Percentiles rank a stretch among this genome's conserved stretches.
These are phyloP conservation scores for Hypoxylon sp. DNA, from an alignment of 2,329 filamentous ascomycete species.

Conservation along the genomic window DNA sequence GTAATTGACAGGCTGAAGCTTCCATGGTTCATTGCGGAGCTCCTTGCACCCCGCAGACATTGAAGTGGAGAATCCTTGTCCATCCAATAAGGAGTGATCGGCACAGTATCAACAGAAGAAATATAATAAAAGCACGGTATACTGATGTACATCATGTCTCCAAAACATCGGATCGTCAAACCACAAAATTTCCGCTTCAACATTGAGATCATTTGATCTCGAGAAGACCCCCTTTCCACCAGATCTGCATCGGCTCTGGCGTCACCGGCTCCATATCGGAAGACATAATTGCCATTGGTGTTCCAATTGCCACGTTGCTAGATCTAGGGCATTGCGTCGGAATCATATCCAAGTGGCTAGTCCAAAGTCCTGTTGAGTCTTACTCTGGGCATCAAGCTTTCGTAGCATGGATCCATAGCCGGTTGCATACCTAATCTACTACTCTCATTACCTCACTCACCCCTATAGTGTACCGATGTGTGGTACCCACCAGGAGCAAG, in stretches of 20 bases:
- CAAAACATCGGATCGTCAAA: conserved; percentile 33
- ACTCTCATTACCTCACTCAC: conserved; percentile 18
- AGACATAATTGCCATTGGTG: conserved; percentile 34
- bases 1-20: conserved; percentile 25
- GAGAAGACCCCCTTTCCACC: conserved; percentile 21
- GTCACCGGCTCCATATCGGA: conserved; percentile 42
- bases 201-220: conserved; percentile 33
- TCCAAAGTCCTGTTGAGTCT: not conserved
- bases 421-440: conserved; percentile 27
- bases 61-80: conserved; percentile 36
- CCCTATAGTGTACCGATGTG: not conserved
- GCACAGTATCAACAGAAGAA: not conserved
- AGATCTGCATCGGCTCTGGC: conserved; percentile 38
- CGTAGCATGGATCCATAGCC: conserved; percentile 41
- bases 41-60: conserved; percentile 26
- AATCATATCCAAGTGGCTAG: conserved; percentile 26
- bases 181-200: conserved; percentile 29
- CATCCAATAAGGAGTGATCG: not conserved
- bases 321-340: conserved; percentile 22
- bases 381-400: conserved; percentile 21
- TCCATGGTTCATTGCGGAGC: conserved; percentile 6
- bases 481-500: conserved; percentile 1
- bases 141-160: conserved; percentile 20
- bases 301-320: conserved; percentile 24
- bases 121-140: not conserved